These are phyloP conservation scores for Phytophthora pistaciae DNA, from an alignment of 352 stramenopile species.

Conservation along the genomic window DNA sequence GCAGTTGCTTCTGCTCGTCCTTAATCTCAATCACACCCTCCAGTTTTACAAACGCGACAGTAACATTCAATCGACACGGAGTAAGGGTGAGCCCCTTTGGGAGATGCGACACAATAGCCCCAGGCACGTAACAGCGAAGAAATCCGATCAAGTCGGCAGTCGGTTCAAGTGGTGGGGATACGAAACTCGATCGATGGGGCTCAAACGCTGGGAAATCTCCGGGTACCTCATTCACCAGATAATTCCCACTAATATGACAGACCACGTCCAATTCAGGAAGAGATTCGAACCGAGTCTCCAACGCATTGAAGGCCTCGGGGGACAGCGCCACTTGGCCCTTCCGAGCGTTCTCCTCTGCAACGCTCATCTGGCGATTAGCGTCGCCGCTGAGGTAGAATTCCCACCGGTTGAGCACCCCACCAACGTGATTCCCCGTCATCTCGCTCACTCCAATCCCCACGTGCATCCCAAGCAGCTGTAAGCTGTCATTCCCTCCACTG, in stretches of 20 bases:
- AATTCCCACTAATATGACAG: conserved; percentile 55
- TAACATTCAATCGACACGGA: conserved; percentile 75
- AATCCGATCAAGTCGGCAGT: conserved; percentile 63
- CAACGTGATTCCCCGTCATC: conserved; percentile 84
- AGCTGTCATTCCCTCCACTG: conserved; percentile 16
- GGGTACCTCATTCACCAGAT: conserved; percentile 43
- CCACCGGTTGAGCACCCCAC: conserved; percentile 84
- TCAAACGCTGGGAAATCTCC: not conserved
- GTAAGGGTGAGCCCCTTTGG: conserved; percentile 73
- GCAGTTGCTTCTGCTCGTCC: conserved; percentile 48
- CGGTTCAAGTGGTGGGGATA: conserved; percentile 16
- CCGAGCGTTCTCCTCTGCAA: conserved; percentile 69
- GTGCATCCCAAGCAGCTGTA: conserved; percentile 74
- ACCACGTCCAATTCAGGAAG: conserved; percentile 32
- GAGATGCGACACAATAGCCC: conserved; percentile 73
- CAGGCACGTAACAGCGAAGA: conserved; percentile 71
- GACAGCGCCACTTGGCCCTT: conserved; percentile 84
- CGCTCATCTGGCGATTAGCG: conserved; percentile 85
- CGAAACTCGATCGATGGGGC: not conserved
- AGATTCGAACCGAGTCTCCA: conserved; percentile 34
- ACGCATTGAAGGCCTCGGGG: conserved; percentile 49
- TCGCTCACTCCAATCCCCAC: conserved; percentile 84
- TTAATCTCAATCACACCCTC: conserved; percentile 61
- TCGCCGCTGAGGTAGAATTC: conserved; percentile 90
- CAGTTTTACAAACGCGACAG: conserved; percentile 77